Percentiles rank a stretch among this genome's conserved stretches.
These are phyloP conservation scores for Ganoderma sinense DNA, from an alignment of 1,284 basidiomycete genomes.

Conservation along the genomic window DNA sequence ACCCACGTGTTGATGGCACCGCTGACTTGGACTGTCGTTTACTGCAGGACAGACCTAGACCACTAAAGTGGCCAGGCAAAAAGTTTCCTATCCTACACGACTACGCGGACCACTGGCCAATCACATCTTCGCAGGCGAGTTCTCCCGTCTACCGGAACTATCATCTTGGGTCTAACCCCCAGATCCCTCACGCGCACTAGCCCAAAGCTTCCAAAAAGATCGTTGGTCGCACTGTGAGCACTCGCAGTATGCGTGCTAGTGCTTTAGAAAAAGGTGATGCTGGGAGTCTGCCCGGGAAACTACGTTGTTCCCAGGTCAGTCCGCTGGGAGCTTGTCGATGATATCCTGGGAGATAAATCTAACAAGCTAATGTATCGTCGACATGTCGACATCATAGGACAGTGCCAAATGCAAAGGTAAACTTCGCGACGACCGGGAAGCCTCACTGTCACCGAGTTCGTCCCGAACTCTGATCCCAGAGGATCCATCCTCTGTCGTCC, in stretches of 20 bases:
- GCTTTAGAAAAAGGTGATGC: not conserved
- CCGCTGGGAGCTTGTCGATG: not conserved
- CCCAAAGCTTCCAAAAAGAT: not conserved
- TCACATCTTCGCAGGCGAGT: constrained; percentile 5
- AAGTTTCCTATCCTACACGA: constrained; percentile 9
- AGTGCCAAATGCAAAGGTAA: not conserved
- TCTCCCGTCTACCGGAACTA: not conserved
- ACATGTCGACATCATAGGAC: not conserved
- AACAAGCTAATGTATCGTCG: not conserved
- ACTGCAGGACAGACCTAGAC: too few species aligned
- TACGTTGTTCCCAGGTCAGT: not conserved
- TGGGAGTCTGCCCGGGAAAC: not conserved
- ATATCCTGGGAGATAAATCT: not conserved
- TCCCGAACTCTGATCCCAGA: not conserved
- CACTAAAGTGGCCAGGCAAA: too few species aligned
- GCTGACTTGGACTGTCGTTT: too few species aligned
- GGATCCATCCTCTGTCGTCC: not conserved
- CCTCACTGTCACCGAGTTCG: not conserved
- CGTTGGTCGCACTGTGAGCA: not conserved
- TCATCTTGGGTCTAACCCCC: not conserved
- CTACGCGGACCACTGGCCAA: constrained; percentile 18
- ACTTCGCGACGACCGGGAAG: not conserved
- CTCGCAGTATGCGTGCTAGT: not conserved
- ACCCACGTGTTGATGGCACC: too few species aligned
- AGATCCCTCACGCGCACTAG: not conserved